These are phyloP conservation scores for Lachnellula suecica DNA, from an alignment of 2,329 filamentous ascomycete species.

Conservation along the genomic window DNA sequence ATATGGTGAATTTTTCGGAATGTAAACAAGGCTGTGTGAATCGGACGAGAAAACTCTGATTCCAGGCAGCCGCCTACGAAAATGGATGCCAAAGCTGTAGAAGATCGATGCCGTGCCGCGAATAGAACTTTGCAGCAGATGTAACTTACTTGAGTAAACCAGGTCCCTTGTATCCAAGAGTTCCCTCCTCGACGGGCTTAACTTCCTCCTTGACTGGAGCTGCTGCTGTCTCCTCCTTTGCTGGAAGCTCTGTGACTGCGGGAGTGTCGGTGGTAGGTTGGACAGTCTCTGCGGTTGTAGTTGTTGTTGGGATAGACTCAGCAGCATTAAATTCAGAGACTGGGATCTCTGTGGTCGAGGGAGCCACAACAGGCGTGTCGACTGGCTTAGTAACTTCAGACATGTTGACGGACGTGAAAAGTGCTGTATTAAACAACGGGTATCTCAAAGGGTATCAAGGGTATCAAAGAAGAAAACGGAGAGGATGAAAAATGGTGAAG, in stretches of 20 bases:
- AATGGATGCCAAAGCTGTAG: neutral
- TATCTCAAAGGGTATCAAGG: conserved; percentile 16
- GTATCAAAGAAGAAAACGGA: conserved; percentile 14
- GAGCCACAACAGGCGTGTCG: conserved; percentile 44
- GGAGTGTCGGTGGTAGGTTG: conserved; percentile 36
- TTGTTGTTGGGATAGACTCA: conserved; percentile 32
- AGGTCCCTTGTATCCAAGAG: conserved; percentile 85
- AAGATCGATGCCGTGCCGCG: neutral
- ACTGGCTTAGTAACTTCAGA: conserved; percentile 72
- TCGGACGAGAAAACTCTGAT: neutral
- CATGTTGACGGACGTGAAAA: conserved; percentile 29
- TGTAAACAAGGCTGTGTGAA: neutral
- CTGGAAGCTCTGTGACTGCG: conserved; percentile 36
- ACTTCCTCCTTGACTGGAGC: conserved; percentile 48
- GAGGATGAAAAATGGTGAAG: neutral
- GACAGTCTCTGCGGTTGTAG: conserved; percentile 34
- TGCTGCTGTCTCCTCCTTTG: conserved; percentile 56
- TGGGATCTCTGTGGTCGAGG: conserved; percentile 31
- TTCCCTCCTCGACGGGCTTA: conserved; percentile 64
- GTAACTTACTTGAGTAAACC: conserved; percentile 81
- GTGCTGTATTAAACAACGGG: conserved; percentile 15
- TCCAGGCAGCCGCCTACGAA: neutral
- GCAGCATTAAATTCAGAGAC: conserved; percentile 30
- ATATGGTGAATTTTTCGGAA: neutral
- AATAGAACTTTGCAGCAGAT: neutral